Percentiles rank a stretch among this genome's conserved stretches.
These are phyloP conservation scores for Phytophthora crassamura DNA, from an alignment of 352 stramenopile species.

Conservation along the genomic window DNA sequence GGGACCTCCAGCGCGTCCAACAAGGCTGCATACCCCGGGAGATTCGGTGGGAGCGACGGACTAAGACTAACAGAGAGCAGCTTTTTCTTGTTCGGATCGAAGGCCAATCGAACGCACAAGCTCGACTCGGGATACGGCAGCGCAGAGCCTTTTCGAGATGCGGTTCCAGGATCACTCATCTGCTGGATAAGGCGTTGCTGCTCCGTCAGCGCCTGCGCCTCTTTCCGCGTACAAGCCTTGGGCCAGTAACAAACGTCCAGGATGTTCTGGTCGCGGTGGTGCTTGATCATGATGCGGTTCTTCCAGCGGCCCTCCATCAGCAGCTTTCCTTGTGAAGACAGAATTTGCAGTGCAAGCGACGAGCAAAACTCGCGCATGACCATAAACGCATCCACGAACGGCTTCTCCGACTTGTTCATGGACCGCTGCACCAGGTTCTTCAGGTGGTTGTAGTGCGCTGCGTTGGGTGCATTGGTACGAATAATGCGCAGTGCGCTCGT, in stretches of 20 bases:
- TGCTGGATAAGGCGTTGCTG: conserved; percentile 72
- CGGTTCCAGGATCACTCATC: conserved; percentile 47
- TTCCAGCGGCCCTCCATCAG: conserved; percentile 85
- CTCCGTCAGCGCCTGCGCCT: conserved; percentile 54
- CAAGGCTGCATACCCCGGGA: conserved; percentile 58
- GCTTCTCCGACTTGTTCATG: conserved; percentile 87
- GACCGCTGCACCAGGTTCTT: conserved; percentile 84
- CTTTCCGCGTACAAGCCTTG: conserved; percentile 70
- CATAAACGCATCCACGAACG: conserved; percentile 80
- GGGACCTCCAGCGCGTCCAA: conserved; percentile 70
- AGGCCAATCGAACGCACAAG: conserved; percentile 71
- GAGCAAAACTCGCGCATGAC: conserved; percentile 89
- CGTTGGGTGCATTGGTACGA: conserved; percentile 73
- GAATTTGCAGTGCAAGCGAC: conserved; percentile 76
- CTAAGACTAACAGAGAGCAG: conserved; percentile 69
- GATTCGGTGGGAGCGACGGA: conserved; percentile 69
- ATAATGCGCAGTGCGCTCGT: conserved; percentile 81
- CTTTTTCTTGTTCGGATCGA: conserved; percentile 66
- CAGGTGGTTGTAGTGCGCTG: conserved; percentile 81
- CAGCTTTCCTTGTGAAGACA: conserved; percentile 76
- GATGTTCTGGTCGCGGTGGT: conserved; percentile 79
- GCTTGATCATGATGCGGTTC: conserved; percentile 79
- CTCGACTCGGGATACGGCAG: conserved; percentile 71
- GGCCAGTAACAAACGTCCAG: conserved; percentile 88
- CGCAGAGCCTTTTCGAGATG: conserved; percentile 20